Evolutionary conservation across 371 early-diverging fungal genomes (phyloP).

Genomic region (Apophysomyces variabilis): DNA sequence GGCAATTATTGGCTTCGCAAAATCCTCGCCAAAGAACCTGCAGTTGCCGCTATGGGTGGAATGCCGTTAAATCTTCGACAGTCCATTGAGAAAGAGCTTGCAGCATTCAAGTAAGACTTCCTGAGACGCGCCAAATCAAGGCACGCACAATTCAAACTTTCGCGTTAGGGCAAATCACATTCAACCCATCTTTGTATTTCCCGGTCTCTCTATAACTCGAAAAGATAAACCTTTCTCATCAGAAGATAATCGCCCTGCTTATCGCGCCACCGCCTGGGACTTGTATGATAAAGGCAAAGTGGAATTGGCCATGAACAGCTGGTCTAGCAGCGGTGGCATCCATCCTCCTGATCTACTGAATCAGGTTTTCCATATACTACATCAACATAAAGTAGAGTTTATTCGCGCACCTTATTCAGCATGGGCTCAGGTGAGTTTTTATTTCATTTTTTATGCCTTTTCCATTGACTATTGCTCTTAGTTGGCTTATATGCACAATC

Average conservation of each 20-base stretch:
- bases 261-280: slow-evolving; percentile 77
- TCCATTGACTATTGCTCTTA: slow-evolving; percentile 16
- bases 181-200: slow-evolving; percentile 81
- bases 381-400: slow-evolving; percentile 68
- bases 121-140: not conserved
- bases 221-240: slow-evolving; percentile 73
- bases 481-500: slow-evolving; percentile 77
- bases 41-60: slow-evolving; percentile 77
- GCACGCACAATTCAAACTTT: not conserved
- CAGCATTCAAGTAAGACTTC: slow-evolving; percentile 58
- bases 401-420: slow-evolving; percentile 85
- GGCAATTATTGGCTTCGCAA: slow-evolving; percentile 79
- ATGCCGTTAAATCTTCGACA: slow-evolving; percentile 61
- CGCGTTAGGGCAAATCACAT: slow-evolving; percentile 56
- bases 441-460: not conserved
- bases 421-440: slow-evolving; percentile 71
- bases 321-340: slow-evolving; percentile 59
- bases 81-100: slow-evolving; percentile 70
- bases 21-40: slow-evolving; percentile 62
- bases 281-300: slow-evolving; percentile 65
- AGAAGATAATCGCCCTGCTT: slow-evolving; percentile 67
- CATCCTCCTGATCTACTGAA: slow-evolving; percentile 71
- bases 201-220: slow-evolving; percentile 72
- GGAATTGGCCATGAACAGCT: slow-evolving; percentile 64
- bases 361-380: slow-evolving; percentile 72